Base-by-base conservation (phyloP, 2,329 filamentous ascomycete species). In the Teratosphaeria destructans region DNA sequence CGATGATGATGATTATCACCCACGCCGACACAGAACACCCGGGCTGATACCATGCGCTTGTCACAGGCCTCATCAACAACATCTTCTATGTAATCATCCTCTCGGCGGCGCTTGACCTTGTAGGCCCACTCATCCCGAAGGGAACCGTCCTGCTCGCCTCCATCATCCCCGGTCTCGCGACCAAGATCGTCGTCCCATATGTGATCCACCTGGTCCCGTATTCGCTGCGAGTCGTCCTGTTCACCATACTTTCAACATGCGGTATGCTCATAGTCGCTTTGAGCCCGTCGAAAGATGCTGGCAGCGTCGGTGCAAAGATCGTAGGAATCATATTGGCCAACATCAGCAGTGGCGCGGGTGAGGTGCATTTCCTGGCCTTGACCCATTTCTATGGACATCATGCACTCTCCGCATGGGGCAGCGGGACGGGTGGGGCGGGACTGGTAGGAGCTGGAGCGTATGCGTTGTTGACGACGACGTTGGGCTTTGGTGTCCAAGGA, bases 31-130 rank as follows among this genome's bases (percentile, higher is more conserved):
- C 37, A 43, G 19, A 19, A 49, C 8, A 8, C 5, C 43, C 43
- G 8, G 5, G 43, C 43, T 49, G 43, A 49, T 11, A 49, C 10
- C 3, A 49, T 19, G 19, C 19, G 16, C 4, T 2, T 49, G 43
- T 43, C 29, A 29, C 69, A 93, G 90, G 90, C 57, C 78, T 94
- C 19, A 94, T 97, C 72, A 97, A 99, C 76, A 97, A 97, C 77
- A 90, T 97, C 66, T 88, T 96, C 76, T 97, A 96, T 75, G 93
- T 97, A 59, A 89, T 97, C 73, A 94, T 97, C 71, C 87, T 99
- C 69, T 95, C 91, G 34, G 89, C 94, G 39, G 94, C 94, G 3
- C 88, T 96, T 68, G 94, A 99, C 70, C 88, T 99, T 62, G 94
- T 97, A 67, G 93, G 93, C 39, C 87, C 89, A 35, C 74, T 79